Evolutionary conservation across 2,329 filamentous ascomycete genomes (phyloP).

Genomic region (Diplodia intermedia): DNA sequence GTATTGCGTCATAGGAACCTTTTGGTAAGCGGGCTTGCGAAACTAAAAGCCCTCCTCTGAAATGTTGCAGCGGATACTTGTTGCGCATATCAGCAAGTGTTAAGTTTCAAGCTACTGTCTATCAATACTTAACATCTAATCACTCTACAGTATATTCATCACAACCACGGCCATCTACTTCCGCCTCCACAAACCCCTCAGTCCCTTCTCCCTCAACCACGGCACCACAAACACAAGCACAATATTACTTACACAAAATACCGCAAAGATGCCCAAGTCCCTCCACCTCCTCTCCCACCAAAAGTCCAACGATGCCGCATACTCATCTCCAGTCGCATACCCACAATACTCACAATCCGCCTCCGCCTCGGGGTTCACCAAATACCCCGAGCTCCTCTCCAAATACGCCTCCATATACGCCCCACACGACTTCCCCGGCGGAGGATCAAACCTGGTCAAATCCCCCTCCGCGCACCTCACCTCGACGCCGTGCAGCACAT

Average conservation of each 20-base stretch:
- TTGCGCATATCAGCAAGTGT: too few species aligned
- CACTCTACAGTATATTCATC: too few species aligned
- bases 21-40: too few species aligned
- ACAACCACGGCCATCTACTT: background rate
- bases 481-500: constrained; percentile 61
- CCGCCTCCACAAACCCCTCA: background rate
- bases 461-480: constrained; percentile 64
- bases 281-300: background rate
- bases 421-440: constrained; percentile 65
- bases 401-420: constrained; percentile 63
- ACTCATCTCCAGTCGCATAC: constrained; percentile 66
- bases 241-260: constrained; percentile 5
- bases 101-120: too few species aligned
- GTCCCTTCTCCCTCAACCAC: background rate
- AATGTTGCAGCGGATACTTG: too few species aligned
- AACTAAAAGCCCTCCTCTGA: too few species aligned
- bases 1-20: too few species aligned
- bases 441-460: constrained; percentile 66
- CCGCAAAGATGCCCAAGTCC: constrained; percentile 10
- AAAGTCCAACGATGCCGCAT: constrained; percentile 39
- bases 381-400: constrained; percentile 66
- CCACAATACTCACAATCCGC: constrained; percentile 68
- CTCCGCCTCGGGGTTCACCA: constrained; percentile 58
- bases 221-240: background rate
- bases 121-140: too few species aligned